A percentile compares a stretch with the other conserved stretches of the same genome.
phyloP scores from a whole-genome alignment of 352 stramenopile genomes.

The Halophytophthora polymorphica region DNA sequence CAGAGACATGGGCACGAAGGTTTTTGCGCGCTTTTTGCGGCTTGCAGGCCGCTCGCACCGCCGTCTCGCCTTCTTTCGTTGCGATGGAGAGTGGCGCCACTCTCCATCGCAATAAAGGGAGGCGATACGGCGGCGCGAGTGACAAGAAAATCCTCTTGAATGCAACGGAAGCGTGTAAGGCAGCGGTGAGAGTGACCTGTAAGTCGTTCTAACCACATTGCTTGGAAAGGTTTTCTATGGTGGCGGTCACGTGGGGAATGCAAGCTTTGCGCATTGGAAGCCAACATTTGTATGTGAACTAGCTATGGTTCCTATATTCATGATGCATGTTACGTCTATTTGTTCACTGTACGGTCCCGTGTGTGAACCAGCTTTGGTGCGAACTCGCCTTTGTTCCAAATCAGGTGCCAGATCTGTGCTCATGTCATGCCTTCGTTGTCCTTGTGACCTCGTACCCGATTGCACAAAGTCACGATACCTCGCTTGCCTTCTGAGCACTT shows the following conservation, averaged over 20 bases:
- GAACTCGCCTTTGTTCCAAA: conserved; percentile 21
- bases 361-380: background rate
- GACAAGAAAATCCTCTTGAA: background rate
- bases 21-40: background rate
- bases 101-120: background rate
- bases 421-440: conserved; percentile 13
- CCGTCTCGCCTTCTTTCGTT: background rate
- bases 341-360: conserved; percentile 4
- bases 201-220: no score
- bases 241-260: no score
- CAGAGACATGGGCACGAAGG: background rate
- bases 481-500: conserved; percentile 7
- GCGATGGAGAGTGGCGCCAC: background rate
- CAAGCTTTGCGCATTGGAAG: no score
- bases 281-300: no score
- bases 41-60: background rate
- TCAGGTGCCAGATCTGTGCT: conserved; percentile 16
- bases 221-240: no score
- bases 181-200: no score
- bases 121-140: background rate
- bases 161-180: background rate
- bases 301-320: no score
- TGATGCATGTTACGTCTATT: conserved; percentile 2
- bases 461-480: conserved; percentile 3
- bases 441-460: conserved; percentile 7